phyloP scores from a whole-genome alignment of 257 asterid species.

The Solanum corneliomulleri region DNA sequence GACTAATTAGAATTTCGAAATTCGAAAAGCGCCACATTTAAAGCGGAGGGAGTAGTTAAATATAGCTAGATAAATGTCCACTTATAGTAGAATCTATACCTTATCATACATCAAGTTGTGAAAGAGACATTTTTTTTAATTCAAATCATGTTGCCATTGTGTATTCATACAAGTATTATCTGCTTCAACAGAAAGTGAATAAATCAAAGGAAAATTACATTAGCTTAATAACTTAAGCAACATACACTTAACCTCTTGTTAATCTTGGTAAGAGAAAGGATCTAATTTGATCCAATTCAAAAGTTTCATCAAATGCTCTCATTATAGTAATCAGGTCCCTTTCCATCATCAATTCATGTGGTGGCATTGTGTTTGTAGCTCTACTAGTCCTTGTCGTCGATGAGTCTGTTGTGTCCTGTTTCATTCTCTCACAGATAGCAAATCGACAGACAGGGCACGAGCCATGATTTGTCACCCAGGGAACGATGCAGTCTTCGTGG shows the following conservation, averaged over 20 bases:
- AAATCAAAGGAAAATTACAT: not conserved
- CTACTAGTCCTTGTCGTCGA: not conserved
- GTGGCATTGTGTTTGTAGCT: not conserved
- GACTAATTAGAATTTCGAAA: not conserved
- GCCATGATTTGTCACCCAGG: conserved; percentile 77
- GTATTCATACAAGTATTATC: not conserved
- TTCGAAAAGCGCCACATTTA: not conserved
- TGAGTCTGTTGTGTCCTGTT: conserved; percentile 2
- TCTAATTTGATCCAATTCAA: conserved; percentile 5
- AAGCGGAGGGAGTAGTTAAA: not conserved
- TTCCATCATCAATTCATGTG: not conserved
- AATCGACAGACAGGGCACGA: conserved; percentile 75
- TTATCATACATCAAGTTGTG: not conserved
- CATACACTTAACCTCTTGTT: not conserved
- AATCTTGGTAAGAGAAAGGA: not conserved
- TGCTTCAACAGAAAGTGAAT: not conserved
- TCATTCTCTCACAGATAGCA: conserved; percentile 9
- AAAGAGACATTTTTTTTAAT: not conserved
- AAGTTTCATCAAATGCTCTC: conserved; percentile 22
- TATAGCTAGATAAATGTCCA: not conserved
- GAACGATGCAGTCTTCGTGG: conserved; percentile 82
- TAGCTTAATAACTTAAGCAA: not conserved
- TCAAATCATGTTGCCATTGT: not conserved
- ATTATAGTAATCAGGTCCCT: conserved; percentile 1
- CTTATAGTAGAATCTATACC: not conserved